A percentile compares a stretch with the other conserved stretches of the same genome.
Evolutionary conservation across 352 stramenopile species (phyloP).

Genomic region (Pseudoperonospora humuli): DNA sequence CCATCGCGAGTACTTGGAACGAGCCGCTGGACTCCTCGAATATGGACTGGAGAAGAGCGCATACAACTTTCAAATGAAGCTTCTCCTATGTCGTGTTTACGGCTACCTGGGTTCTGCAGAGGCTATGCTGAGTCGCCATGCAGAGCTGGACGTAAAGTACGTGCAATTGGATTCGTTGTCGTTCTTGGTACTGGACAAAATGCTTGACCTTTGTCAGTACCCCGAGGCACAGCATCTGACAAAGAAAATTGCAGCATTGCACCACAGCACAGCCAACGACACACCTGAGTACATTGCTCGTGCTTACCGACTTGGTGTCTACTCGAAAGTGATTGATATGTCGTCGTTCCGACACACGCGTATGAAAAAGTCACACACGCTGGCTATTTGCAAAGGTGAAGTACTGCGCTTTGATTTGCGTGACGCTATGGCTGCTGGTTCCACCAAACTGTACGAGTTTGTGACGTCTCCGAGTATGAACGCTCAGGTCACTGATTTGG

Average conservation of each 20-base stretch:
- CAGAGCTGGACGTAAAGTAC: slow-evolving; percentile 80
- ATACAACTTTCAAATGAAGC: slow-evolving; percentile 89
- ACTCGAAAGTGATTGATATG: slow-evolving; percentile 82
- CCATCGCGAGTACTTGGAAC: slow-evolving; percentile 36
- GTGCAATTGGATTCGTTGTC: slow-evolving; percentile 80
- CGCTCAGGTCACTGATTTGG: slow-evolving; percentile 27
- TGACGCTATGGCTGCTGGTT: slow-evolving; percentile 34
- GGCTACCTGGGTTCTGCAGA: slow-evolving; percentile 55
- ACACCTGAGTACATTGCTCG: slow-evolving; percentile 76
- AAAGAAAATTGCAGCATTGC: slow-evolving; percentile 42
- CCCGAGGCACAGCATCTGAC: slow-evolving; percentile 41
- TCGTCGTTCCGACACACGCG: slow-evolving; percentile 61
- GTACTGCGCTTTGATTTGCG: slow-evolving; percentile 47
- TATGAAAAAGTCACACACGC: slow-evolving; percentile 70
- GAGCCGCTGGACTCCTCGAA: slow-evolving; percentile 55
- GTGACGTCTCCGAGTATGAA: slow-evolving; percentile 37
- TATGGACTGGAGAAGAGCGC: slow-evolving; percentile 67
- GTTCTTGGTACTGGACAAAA: slow-evolving; percentile 77
- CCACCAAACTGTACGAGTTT: slow-evolving; percentile 42
- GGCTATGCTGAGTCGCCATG: slow-evolving; percentile 57
- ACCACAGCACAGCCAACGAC: slow-evolving; percentile 48
- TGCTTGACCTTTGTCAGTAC: slow-evolving; percentile 57
- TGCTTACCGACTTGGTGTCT: slow-evolving; percentile 74
- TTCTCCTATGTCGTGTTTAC: slow-evolving; percentile 77
- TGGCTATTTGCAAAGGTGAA: slow-evolving; percentile 59